Evolutionary conservation across 139 green algal species (phyloP), one percentile per base, ranked within the genome.

Genomic region (Parachlorella kessleri): DNA sequence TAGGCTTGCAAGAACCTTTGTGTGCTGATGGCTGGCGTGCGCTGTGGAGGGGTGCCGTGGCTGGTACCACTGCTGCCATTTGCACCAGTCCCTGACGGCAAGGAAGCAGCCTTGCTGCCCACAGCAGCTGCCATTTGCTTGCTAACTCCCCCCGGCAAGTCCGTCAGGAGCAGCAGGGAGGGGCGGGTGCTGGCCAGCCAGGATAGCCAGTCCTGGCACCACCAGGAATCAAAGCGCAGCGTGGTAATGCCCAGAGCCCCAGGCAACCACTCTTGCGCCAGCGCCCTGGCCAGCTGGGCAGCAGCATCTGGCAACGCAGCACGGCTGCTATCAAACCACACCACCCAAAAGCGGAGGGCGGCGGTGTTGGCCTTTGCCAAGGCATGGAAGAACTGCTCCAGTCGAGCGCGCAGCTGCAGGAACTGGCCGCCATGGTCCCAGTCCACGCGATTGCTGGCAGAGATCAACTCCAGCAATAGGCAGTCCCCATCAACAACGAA

Each of bases 121-220:
- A n/a, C n/a, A n/a, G n/a, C n/a, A n/a, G n/a, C n/a, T n/a, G n/a
- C n/a, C n/a, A n/a, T n/a, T n/a, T n/a, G n/a, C n/a, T n/a, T n/a
- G n/a, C n/a, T n/a, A n/a, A n/a, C n/a, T n/a, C n/a, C n/a, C n/a
- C 5, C 35, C n/a, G 76, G 48, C 67, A 81, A 30, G 35, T 81
- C 76, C 6, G 76, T 76, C 4, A 81, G 42, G 24, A 81, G 67
- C 33, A 81, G 35, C 41, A 81, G 64, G 3, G 54, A 48, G 35
- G 76, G 76, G 6, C 55, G 32, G 35, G 66, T 68, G 33, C 35
- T 63, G 5, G 32, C 33, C 55, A 38, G 42, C 35, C 59, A 70
- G 33, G 59, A 33, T 35, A 55, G 35, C 76, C 76, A 81, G 5
- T 75, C 36, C 3, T 38, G 26, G 6, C 48, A 40, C 33, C 42